Conservation (phyloP, 2,329 filamentous ascomycete species). For the Alternaria sp. region DNA sequence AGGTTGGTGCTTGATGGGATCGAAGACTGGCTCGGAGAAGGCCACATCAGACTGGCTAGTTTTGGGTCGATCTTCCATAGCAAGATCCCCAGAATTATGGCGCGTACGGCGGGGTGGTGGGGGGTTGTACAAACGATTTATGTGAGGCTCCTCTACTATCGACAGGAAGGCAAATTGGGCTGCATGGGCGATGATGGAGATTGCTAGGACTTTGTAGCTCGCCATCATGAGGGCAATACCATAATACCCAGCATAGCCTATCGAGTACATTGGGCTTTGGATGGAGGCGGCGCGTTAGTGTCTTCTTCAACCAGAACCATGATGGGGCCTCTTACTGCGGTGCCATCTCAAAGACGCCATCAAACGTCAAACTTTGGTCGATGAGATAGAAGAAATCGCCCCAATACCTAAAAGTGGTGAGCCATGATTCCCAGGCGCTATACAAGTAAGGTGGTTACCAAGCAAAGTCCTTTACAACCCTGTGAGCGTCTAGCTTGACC, state of each 20-base stretch:
- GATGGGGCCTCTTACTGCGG: slow-evolving; percentile 61
- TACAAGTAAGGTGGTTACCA: slow-evolving; percentile 61
- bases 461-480: slow-evolving; percentile 97
- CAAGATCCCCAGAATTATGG: slow-evolving; percentile 50
- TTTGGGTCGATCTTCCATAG: slow-evolving; percentile 50
- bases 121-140: slow-evolving; percentile 96
- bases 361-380: slow-evolving; percentile 96
- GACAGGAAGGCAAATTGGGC: slow-evolving; percentile 94
- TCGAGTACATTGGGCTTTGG: slow-evolving; percentile 27
- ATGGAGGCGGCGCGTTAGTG: slow-evolving; percentile 12
- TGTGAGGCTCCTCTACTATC: slow-evolving; percentile 94
- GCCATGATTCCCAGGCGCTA: not conserved
- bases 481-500: slow-evolving; percentile 97
- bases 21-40: slow-evolving; percentile 50
- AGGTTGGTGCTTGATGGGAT: slow-evolving; percentile 60
- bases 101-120: slow-evolving; percentile 77
- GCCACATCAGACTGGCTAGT: slow-evolving; percentile 50
- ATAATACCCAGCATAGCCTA: slow-evolving; percentile 94
- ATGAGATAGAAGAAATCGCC: slow-evolving; percentile 99
- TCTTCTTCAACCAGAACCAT: not conserved
- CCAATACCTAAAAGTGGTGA: slow-evolving; percentile 70
- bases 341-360: slow-evolving; percentile 98
- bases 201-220: slow-evolving; percentile 96
- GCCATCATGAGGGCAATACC: slow-evolving; percentile 98
- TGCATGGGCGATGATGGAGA: slow-evolving; percentile 92